Conservation (phyloP, 2,329 filamentous ascomycete genomes). For the Fusarium sulawesiense region DNA sequence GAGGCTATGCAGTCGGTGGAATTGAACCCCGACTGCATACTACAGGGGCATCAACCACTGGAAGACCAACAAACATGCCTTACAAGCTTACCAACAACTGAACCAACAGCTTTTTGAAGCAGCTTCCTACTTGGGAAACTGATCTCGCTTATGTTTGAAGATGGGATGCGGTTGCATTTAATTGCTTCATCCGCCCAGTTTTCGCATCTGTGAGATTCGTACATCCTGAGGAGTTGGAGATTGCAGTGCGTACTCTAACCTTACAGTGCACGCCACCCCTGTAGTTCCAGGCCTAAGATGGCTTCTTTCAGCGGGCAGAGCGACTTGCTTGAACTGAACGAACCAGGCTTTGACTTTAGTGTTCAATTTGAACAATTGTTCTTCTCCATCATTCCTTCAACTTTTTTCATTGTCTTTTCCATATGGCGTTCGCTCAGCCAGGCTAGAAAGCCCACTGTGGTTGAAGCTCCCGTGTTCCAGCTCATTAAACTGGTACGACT, state of each 20-base stretch:
- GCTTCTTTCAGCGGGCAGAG: neutral
- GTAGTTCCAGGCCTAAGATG: neutral
- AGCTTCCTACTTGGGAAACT: neutral
- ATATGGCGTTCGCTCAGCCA: slow-evolving; percentile 50
- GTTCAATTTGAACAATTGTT: slow-evolving; percentile 61
- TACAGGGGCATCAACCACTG: neutral
- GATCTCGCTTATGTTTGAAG: neutral
- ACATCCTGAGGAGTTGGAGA: neutral
- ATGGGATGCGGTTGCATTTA: neutral
- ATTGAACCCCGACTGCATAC: neutral
- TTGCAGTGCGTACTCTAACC: neutral
- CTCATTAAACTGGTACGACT: slow-evolving; percentile 48
- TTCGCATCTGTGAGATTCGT: neutral
- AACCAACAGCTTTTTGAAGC: neutral
- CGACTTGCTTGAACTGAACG: neutral
- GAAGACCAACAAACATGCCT: neutral
- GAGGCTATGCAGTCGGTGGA: neutral
- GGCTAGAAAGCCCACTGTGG: slow-evolving; percentile 46
- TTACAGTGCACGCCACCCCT: neutral
- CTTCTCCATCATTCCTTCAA: slow-evolving; percentile 56
- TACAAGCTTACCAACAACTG: neutral
- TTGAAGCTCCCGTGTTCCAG: slow-evolving; percentile 51
- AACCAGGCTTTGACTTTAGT: slow-evolving; percentile 61
- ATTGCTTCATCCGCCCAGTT: neutral
- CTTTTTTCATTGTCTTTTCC: slow-evolving; percentile 53